Base-by-base conservation (phyloP, 2,329 filamentous ascomycete species). In the Rachicladosporium sp. region DNA sequence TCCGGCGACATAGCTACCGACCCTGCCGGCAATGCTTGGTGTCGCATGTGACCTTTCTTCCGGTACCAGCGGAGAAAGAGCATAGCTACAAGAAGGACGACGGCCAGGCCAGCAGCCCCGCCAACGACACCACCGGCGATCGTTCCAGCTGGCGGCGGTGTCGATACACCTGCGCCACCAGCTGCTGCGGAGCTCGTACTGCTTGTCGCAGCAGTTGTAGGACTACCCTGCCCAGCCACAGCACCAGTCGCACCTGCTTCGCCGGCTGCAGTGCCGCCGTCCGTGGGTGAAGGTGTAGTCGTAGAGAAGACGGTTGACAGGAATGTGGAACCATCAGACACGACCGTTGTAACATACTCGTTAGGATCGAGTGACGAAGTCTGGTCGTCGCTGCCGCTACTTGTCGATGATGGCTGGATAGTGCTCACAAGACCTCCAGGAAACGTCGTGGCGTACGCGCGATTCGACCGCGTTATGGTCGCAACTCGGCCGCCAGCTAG, bases 81-180 rank as follows among this genome's bases (percentile, higher is more conserved):
- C 38, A 78, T 53, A 8, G 75, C 54, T 27, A 71, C 58, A 8
- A 69, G 51, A 6, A 73, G 50, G 5, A 74, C 51, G 6, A 74
- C 52, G 8, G 73, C 69, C 29, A 72, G 51, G 19, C 74, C 76
- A 27, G 74, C 73, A 36, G 77, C 65, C 34, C 74, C 74, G 10
- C 76, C 76, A 15, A 80, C 65, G n/a, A 79, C 71, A 34, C 74
- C 74, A 6, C 76, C 76, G 12, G 77, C 73, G 3, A 79, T 69
- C 43, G 67, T 66, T 10, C 68, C 67, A 15, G 70, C 73, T 33
- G 63, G 61, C 4, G 66, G 56, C 12, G 35, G 38, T 29, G 32
- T 35, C 6, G 37, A 35, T 15, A 39, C 38, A 6, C 33, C 43
- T 12, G 31, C 38, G 5, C 30, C 40, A 27, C 29, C 35, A 23